Evolutionary conservation across 2,329 filamentous ascomycete species (phyloP).

Genomic region (Helicocarpus griseus): DNA sequence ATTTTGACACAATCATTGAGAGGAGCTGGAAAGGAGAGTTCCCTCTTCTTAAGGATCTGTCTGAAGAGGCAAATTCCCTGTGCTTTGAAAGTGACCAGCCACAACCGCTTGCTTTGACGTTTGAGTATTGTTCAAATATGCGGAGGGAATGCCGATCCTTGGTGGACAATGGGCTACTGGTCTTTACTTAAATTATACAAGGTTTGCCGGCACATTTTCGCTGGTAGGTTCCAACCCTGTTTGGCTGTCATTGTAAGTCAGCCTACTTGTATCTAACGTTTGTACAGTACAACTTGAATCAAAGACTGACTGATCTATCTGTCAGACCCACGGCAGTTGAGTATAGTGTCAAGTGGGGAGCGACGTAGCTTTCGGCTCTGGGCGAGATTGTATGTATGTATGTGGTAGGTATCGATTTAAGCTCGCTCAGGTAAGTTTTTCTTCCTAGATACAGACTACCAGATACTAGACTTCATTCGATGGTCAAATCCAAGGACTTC

Average conservation of each 20-base stretch:
- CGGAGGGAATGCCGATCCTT: conserved; percentile 1
- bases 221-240: background rate
- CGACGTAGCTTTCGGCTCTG: background rate
- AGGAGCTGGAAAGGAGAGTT: conserved; percentile 6
- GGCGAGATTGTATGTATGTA: background rate
- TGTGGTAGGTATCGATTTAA: background rate
- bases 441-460: background rate
- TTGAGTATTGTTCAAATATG: background rate
- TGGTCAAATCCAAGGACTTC: background rate
- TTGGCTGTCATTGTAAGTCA: background rate
- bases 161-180: conserved; percentile 2
- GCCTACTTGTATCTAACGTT: background rate
- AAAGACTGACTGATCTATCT: background rate
- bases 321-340: background rate
- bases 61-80: conserved; percentile 11
- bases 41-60: background rate
- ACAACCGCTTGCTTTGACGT: background rate
- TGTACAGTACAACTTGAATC: background rate
- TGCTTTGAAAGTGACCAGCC: background rate
- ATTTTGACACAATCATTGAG: conserved; percentile 4
- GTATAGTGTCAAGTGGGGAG: background rate
- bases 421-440: background rate
- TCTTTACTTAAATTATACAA: background rate
- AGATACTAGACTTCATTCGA: background rate
- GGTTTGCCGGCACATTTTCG: conserved; percentile 1